A percentile compares a stretch with the other conserved stretches of the same genome.
phyloP scores from a whole-genome alignment of 495 filamentous ascomycete genomes.

The Aspergillus olivimuriae region DNA sequence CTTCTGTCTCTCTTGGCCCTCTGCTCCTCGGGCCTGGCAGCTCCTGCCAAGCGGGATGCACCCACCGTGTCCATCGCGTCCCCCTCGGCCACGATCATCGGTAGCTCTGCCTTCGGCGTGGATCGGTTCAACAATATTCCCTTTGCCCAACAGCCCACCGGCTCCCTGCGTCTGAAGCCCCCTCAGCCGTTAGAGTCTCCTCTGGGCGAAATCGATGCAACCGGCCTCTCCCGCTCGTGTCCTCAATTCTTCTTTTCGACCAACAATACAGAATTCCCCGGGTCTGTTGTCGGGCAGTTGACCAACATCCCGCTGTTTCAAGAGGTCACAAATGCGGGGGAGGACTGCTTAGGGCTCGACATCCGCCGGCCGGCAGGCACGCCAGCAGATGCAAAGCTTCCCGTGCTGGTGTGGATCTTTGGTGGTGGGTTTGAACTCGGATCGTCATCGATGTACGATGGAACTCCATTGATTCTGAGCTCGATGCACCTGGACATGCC shows the following conservation, averaged over 20 bases:
- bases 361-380: slow-evolving; percentile 56
- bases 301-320: slow-evolving; percentile 55
- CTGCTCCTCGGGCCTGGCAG: slow-evolving; percentile 7
- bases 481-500: slow-evolving; percentile 53
- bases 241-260: slow-evolving; percentile 47
- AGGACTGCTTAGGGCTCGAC: slow-evolving; percentile 63
- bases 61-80: slow-evolving; percentile 41
- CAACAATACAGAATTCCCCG: slow-evolving; percentile 23
- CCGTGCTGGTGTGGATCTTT: slow-evolving; percentile 63
- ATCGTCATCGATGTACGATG: slow-evolving; percentile 55
- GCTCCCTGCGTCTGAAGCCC: slow-evolving; percentile 50
- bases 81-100: slow-evolving; percentile 46
- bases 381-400: slow-evolving; percentile 47
- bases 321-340: slow-evolving; percentile 35
- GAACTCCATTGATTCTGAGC: slow-evolving; percentile 40
- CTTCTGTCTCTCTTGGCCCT: slow-evolving; percentile 4
- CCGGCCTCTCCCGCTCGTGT: slow-evolving; percentile 42
- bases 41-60: slow-evolving; percentile 16
- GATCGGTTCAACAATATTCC: slow-evolving; percentile 60
- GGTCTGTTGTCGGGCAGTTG: slow-evolving; percentile 46
- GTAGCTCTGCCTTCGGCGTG: slow-evolving; percentile 24
- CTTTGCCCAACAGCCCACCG: slow-evolving; percentile 56
- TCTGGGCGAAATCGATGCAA: slow-evolving; percentile 47
- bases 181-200: slow-evolving; percentile 47
- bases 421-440: slow-evolving; percentile 63